Base-by-base conservation (phyloP, 2,329 filamentous ascomycete genomes). In the Teratosphaeria pseudoeucalypti region DNA sequence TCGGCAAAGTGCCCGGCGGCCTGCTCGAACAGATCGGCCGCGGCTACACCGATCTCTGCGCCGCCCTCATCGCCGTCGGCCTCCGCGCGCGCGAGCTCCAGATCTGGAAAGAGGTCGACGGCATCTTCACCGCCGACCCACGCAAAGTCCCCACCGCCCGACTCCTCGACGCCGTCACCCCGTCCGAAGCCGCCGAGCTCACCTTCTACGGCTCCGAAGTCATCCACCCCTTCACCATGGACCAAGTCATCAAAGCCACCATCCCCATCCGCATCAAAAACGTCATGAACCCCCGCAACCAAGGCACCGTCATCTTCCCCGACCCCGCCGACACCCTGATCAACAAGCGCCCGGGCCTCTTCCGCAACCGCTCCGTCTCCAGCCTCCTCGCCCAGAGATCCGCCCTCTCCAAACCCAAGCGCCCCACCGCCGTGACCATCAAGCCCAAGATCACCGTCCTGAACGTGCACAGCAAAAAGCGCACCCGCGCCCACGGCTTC, bases 81-180 rank as follows among this genome's bases (percentile, higher is more conserved):
- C 78, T 95, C n/a, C 80, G 84, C 67, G 94, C 94, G 0, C 79
- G 87, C 58, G 94, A 99, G 74, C 81, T 99, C 57, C 94, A 99
- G 74, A 89, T 99, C 64, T 97, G 94, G 94, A 99, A 99, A 78
- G 94, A 99, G 73, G 94, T 99, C 6, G 94, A 99, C 73, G 92
- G 91, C 61, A 95, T 97, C 71, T 94, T 96, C 75, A 88, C 85
- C 1, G 85, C 86, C 5, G 92, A 96, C 70, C 90, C 90, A 2
- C 84, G 88, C 67, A 95, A 94, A 74, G 90, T 95, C 47, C 92
- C 92, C 2, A 97, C 92, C 0, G 95, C 94, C n/a, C 82, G 88
- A 54, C 80, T 99, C n/a, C 82, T 99, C 53, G 78, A 86, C 11
- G 86, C 87, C 58, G 96, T 99, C 72, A 96, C 92, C 3, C 94